Evolutionary conservation across 129 eudicot species (phyloP).

Genomic region (Flaveria sonorensis): DNA sequence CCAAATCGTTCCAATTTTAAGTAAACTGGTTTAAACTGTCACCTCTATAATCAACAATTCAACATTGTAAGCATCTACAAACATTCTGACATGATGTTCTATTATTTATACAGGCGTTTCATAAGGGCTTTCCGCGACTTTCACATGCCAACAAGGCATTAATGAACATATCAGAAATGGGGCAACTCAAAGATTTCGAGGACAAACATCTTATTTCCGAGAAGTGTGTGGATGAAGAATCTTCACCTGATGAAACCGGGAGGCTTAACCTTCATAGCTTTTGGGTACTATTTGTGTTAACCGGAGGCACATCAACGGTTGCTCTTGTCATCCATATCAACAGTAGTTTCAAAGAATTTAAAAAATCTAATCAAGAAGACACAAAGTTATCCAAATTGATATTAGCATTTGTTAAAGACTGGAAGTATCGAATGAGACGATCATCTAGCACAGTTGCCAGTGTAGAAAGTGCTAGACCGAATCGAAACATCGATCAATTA

Average conservation of each 20-base stretch:
- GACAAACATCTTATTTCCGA: slow-evolving; percentile 22
- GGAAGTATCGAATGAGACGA: slow-evolving; percentile 23
- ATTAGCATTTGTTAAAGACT: slow-evolving; percentile 25
- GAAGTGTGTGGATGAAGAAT: slow-evolving; percentile 41
- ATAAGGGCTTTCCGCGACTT: slow-evolving; percentile 28
- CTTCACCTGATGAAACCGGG: slow-evolving; percentile 31
- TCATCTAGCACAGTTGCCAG: slow-evolving; percentile 37
- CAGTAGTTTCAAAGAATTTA: slow-evolving; percentile 14
- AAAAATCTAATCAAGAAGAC: slow-evolving; percentile 22
- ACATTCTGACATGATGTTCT: not conserved
- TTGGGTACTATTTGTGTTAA: slow-evolving; percentile 46
- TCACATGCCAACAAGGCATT: slow-evolving; percentile 44
- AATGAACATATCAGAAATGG: slow-evolving; percentile 38
- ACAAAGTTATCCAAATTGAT: not conserved
- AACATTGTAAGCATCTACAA: too few relatives aligned
- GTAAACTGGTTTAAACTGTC: not conserved
- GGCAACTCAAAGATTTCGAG: slow-evolving; percentile 38
- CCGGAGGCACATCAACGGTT: slow-evolving; percentile 50
- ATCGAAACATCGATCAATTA: slow-evolving; percentile 20
- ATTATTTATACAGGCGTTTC: slow-evolving; percentile 43
- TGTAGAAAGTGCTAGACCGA: slow-evolving; percentile 41
- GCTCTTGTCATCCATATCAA: slow-evolving; percentile 33
- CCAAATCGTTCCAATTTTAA: not conserved
- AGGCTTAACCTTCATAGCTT: slow-evolving; percentile 47
- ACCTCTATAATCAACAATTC: not conserved